Evolutionary conservation across 163 green algal genomes (phyloP).

Genomic region (Volvox carteri): DNA sequence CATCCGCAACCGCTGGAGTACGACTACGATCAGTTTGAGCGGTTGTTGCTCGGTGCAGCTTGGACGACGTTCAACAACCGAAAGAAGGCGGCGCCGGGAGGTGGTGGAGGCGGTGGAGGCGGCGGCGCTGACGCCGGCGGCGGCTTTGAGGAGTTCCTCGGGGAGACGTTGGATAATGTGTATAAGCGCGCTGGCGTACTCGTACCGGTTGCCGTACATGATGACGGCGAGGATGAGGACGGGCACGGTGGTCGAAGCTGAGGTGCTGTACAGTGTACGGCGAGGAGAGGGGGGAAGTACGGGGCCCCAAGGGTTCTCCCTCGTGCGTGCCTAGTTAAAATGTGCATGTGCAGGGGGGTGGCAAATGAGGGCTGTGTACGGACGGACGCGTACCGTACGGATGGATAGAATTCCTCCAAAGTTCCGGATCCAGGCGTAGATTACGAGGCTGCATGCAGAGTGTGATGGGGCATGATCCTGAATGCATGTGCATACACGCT

Average conservation of each 20-base stretch:
- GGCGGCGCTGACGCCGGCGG: neutral
- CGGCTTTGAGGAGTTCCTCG: constrained; percentile 78
- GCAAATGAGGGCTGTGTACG: too few relatives aligned
- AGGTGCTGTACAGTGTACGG: too few relatives aligned
- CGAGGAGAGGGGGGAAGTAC: neutral
- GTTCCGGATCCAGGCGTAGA: too few relatives aligned
- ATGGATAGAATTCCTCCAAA: too few relatives aligned
- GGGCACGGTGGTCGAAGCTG: too few relatives aligned
- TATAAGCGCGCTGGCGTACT: constrained; percentile 82
- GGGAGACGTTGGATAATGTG: constrained; percentile 81
- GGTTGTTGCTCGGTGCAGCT: constrained; percentile 74
- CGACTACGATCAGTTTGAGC: constrained; percentile 84
- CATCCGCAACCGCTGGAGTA: constrained; percentile 76
- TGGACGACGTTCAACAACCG: constrained; percentile 69
- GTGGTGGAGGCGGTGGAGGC: constrained; percentile 11
- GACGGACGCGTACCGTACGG: too few relatives aligned
- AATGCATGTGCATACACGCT: too few relatives aligned
- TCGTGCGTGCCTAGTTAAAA: too few relatives aligned
- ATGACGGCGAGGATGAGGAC: constrained; percentile 38
- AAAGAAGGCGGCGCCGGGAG: constrained; percentile 56
- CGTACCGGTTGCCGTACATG: constrained; percentile 69
- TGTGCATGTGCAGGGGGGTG: too few relatives aligned
- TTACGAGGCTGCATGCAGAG: too few relatives aligned
- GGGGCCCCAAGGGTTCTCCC: too few relatives aligned
- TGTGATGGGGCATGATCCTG: too few relatives aligned